Evolutionary conservation across 2,329 filamentous ascomycete genomes (phyloP), one percentile per base, ranked within the genome.

Genomic region (Sarocladiaceae sp.): DNA sequence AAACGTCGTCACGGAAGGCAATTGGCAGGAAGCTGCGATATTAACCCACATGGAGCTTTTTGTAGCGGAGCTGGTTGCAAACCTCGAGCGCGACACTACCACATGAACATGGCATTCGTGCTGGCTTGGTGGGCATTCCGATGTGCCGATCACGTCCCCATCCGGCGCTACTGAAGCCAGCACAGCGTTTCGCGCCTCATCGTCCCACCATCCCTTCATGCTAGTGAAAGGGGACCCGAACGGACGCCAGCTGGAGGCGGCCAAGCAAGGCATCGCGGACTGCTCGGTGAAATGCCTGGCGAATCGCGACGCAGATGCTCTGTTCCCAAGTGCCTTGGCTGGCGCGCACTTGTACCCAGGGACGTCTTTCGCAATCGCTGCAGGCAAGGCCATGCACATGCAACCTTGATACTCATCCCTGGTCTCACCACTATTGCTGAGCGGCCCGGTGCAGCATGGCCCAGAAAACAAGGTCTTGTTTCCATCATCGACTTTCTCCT

Each of bases 51-150:
- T n/a, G n/a, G n/a, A n/a, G n/a, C n/a, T n/a, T n/a, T 40, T 8
- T 22, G 37, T 40, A 20, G 11, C 18, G 11, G 7, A 37, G 35
- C 35, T 8, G 35, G 35, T 17, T 17, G n/a, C 11, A 20, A 20
- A 40, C 37, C 6, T 28, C 22, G 3, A 20, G 40, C 22, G 10
- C 12, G 3, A 23, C n/a, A n/a, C n/a, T n/a, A n/a, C n/a, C n/a
- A n/a, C n/a, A n/a, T 8, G n/a, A 48, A 22, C 26, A 48, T 48
- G 44, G 44, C n/a, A 48, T 48, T 48, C 28, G n/a, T 48, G 15
- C 44, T 48, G 44, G 40, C 26, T 17, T 31, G 44, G 44, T 48
- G 44, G 44, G 44, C 44, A 48, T 48, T 48, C 44, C 44, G 44
- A 48, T 48, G 26, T 31, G 44, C 26, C 44, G 44, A 48, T 48